Percentiles rank a stretch among this genome's conserved stretches.
These are phyloP conservation scores for Penicillium janthinellum DNA, from an alignment of 2,329 filamentous ascomycete species.

Conservation along the genomic window DNA sequence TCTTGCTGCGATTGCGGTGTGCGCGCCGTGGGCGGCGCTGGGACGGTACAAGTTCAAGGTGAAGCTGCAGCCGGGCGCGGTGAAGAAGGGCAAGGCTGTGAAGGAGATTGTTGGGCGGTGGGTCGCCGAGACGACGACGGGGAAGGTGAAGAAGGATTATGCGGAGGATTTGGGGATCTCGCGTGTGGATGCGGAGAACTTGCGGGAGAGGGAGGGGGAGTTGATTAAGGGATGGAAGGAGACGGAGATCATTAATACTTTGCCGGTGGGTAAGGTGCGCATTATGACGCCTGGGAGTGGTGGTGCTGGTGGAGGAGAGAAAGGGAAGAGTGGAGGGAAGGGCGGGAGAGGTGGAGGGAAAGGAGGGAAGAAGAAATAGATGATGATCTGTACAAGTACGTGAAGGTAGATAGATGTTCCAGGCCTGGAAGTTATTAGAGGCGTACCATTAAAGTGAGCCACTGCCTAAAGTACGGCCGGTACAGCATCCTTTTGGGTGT, in stretches of 20 bases:
- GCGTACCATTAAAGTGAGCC: too few relatives aligned
- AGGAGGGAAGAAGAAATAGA: constrained; percentile 44
- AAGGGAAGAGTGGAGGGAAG: constrained; percentile 25
- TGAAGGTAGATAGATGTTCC: neutral
- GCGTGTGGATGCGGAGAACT: constrained; percentile 66
- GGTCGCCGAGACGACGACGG: constrained; percentile 62
- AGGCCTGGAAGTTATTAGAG: too few relatives aligned
- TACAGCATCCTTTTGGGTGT: too few relatives aligned
- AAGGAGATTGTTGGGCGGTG: constrained; percentile 86
- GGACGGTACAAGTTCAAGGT: constrained; percentile 84
- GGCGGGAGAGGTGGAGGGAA: constrained; percentile 35
- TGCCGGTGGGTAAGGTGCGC: constrained; percentile 78
- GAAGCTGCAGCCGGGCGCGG: constrained; percentile 85
- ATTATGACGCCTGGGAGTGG: constrained; percentile 67
- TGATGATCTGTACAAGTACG: neutral
- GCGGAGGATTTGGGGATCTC: constrained; percentile 58
- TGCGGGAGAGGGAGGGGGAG: constrained; percentile 86
- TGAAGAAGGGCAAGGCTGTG: constrained; percentile 93
- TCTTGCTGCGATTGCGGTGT: constrained; percentile 61
- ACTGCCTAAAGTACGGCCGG: too few relatives aligned
- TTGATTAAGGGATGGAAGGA: constrained; percentile 78
- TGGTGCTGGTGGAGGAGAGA: constrained; percentile 34
- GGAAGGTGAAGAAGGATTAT: constrained; percentile 52
- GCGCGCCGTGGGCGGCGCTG: constrained; percentile 65
- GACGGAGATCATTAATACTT: constrained; percentile 75